phyloP scores from a whole-genome alignment of 371 early-diverging fungal species.

The Mortierella sp. region DNA sequence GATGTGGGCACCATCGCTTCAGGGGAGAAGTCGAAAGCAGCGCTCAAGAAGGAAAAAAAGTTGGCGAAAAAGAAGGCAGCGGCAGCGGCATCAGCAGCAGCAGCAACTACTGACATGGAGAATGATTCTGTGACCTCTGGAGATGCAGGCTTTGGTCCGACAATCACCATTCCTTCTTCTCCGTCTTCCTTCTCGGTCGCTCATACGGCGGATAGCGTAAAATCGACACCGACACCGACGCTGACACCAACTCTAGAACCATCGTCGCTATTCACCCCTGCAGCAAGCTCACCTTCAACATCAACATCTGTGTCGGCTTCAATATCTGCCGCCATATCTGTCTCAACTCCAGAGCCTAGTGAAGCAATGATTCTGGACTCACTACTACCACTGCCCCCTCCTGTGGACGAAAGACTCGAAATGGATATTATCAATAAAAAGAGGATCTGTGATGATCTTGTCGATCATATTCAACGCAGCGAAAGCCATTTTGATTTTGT shows the following conservation, averaged over 20 bases:
- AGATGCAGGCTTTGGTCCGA: not conserved
- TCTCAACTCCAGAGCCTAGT: too few relatives aligned
- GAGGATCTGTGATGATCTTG: too few relatives aligned
- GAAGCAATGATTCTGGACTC: too few relatives aligned
- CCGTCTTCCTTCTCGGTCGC: not conserved
- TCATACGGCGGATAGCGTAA: not conserved
- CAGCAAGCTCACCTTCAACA: not conserved
- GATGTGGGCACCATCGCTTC: slow-evolving; percentile 2
- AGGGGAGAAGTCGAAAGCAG: not conserved
- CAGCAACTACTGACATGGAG: not conserved
- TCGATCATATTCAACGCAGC: too few relatives aligned
- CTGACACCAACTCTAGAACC: not conserved
- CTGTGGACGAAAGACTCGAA: too few relatives aligned
- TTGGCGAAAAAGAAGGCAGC: slow-evolving; percentile 14
- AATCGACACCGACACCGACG: not conserved
- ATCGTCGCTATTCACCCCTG: not conserved
- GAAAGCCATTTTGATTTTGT: too few relatives aligned
- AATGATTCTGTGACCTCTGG: not conserved
- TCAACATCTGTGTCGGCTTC: not conserved
- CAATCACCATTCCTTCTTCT: not conserved
- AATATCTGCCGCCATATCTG: not conserved
- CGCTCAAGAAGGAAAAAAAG: slow-evolving; percentile 21
- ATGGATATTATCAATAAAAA: too few relatives aligned
- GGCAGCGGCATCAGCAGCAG: not conserved
- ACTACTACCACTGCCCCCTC: too few relatives aligned